Percentiles rank a stretch among this genome's conserved stretches.
Evolutionary conservation across 2,329 filamentous ascomycete genomes (phyloP).

Genomic region (Ascochyta pisi): DNA sequence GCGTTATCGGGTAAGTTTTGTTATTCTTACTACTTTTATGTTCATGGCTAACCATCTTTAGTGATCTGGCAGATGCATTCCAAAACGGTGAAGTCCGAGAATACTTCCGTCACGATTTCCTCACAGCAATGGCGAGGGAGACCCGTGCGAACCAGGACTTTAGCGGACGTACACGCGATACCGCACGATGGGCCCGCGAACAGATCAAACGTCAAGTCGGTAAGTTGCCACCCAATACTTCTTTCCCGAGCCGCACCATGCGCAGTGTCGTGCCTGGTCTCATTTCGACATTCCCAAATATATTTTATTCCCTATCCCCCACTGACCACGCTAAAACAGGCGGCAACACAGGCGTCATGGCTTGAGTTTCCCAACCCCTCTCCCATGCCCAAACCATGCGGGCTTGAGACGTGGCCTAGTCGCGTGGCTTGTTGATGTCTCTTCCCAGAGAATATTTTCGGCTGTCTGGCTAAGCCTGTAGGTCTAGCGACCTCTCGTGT

Average conservation of each 20-base stretch:
- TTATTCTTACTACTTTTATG: not conserved
- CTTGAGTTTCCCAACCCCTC: conserved; percentile 31
- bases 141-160: conserved; percentile 90
- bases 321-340: conserved; percentile 38
- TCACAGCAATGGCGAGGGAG: conserved; percentile 89
- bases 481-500: conserved; percentile 2
- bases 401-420: conserved; percentile 22
- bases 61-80: conserved; percentile 93
- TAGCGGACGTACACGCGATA: conserved; percentile 83
- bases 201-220: conserved; percentile 89
- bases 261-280: not conserved
- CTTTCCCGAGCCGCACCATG: conserved; percentile 1
- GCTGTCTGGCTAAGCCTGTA: conserved; percentile 25
- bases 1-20: conserved; percentile 80
- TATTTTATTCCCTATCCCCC: conserved; percentile 11
- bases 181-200: conserved; percentile 95
- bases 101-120: conserved; percentile 89
- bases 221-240: conserved; percentile 30
- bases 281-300: conserved; percentile 14
- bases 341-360: conserved; percentile 46
- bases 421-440: conserved; percentile 24
- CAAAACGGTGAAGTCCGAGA: conserved; percentile 85
- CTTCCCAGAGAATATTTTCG: conserved; percentile 9
- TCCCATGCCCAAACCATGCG: conserved; percentile 20
- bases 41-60: conserved; percentile 54